These are phyloP conservation scores for Ophiostoma montium DNA, from an alignment of 2,329 filamentous ascomycete genomes.

Conservation along the genomic window DNA sequence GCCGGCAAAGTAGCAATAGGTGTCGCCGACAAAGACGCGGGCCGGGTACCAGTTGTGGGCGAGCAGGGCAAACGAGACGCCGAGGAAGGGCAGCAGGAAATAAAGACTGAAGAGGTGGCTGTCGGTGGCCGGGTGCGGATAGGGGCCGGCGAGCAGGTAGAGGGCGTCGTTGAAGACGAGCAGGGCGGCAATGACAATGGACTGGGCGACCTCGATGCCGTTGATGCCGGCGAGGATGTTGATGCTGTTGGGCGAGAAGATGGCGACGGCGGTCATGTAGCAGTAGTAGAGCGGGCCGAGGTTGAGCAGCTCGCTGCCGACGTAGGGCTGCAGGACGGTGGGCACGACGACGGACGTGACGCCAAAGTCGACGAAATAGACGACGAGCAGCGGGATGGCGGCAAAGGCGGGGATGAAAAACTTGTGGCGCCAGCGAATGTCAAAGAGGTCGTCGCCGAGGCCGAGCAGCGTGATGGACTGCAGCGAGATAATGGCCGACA, in stretches of 20 bases:
- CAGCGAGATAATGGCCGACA: slow-evolving; percentile 84
- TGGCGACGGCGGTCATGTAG: slow-evolving; percentile 93
- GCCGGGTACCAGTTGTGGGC: slow-evolving; percentile 94
- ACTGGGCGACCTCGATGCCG: slow-evolving; percentile 92
- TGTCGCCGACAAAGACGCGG: slow-evolving; percentile 91
- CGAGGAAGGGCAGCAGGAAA: slow-evolving; percentile 84
- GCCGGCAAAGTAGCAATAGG: slow-evolving; percentile 98
- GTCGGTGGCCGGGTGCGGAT: slow-evolving; percentile 87
- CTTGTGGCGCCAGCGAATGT: slow-evolving; percentile 98
- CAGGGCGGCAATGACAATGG: slow-evolving; percentile 73
- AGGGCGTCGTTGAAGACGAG: slow-evolving; percentile 77
- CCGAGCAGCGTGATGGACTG: slow-evolving; percentile 85
- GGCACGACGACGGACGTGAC: slow-evolving; percentile 93
- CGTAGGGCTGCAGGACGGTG: slow-evolving; percentile 65
- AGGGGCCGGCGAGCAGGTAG: slow-evolving; percentile 52
- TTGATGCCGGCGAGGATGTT: slow-evolving; percentile 99
- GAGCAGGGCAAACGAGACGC: slow-evolving; percentile 75
- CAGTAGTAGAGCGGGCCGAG: slow-evolving; percentile 76
- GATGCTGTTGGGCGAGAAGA: slow-evolving; percentile 97
- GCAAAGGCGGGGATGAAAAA: slow-evolving; percentile 94
- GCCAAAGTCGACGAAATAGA: slow-evolving; percentile 97
- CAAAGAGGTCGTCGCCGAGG: slow-evolving; percentile 90
- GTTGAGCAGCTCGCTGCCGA: slow-evolving; percentile 76
- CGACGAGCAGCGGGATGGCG: slow-evolving; percentile 80
- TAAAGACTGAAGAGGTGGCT: slow-evolving; percentile 94